Percentiles rank a stretch among this genome's conserved stretches.
Conservation (phyloP, 2,329 filamentous ascomycete species). For the Amphichorda felina region DNA sequence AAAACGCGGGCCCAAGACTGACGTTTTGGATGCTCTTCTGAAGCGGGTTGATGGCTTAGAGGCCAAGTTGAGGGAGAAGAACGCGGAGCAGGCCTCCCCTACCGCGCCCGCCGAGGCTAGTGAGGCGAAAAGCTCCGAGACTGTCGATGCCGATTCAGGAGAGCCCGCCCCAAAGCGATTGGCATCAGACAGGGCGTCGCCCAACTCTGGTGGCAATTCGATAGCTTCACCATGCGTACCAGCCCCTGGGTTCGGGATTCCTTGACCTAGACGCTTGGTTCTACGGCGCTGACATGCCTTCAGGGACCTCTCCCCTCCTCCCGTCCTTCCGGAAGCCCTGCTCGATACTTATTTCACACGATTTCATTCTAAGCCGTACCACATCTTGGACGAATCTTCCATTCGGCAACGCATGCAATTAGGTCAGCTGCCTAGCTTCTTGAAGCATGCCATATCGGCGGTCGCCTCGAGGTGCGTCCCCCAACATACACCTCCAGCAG, state of each 20-base stretch:
- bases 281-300: neutral
- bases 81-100: conserved; percentile 20
- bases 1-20: conserved; percentile 82
- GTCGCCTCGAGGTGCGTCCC: conserved; percentile 44
- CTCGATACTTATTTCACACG: conserved; percentile 71
- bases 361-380: conserved; percentile 72
- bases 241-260: neutral
- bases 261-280: neutral
- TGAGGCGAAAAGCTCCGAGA: neutral
- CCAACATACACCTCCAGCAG: no score
- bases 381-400: conserved; percentile 66
- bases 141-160: conserved; percentile 10
- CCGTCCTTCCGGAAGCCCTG: conserved; percentile 46
- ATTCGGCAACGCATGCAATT: conserved; percentile 61
- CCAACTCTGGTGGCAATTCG: conserved; percentile 3
- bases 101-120: conserved; percentile 4
- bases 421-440: conserved; percentile 48
- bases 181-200: conserved; percentile 15
- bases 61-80: conserved; percentile 63
- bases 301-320: conserved; percentile 33
- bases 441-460: conserved; percentile 46
- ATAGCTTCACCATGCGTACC: conserved; percentile 11
- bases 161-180: conserved; percentile 29
- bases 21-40: conserved; percentile 72
- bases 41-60: conserved; percentile 81